Evolutionary conservation across 768 basidiomycete species (phyloP), one percentile per base, ranked within the genome.

Genomic region (Rubroboletus satanas): DNA sequence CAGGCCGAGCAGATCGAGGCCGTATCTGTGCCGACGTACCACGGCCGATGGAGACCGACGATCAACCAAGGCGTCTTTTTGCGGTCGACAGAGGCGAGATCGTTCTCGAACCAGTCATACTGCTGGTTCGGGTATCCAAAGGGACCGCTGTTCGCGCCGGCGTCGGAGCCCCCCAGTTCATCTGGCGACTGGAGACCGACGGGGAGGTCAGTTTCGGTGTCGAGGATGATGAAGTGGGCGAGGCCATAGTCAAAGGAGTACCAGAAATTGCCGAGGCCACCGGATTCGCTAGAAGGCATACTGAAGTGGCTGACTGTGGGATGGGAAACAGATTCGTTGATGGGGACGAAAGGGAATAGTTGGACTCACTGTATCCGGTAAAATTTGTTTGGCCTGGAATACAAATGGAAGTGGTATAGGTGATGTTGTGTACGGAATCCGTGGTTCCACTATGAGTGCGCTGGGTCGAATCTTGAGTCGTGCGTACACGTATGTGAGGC

Each of bases 231-330:
- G 23, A 68, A 68, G 45, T 68, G 67, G 11, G 63, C 68, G 17
- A 70, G 63, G 38, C 66, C 66, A 17, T 70, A 62, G 49, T 68
- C 58, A n/a, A 65, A 68, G 15, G 67, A 68, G 55, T 68, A 70
- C 67, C 68, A 70, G 31, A 70, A 66, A 36, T 68, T 70, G 7
- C 67, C 52, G 15, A 63, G 35, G 5, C 67, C 63, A 11, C 66
- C 61, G 7, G 67, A 67, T 37, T 57, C 65, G 0, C 57, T 56
- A 7, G 66, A 63, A 14, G 67, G 68, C 67, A 70, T 68, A 23
- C 47, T 52, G 49, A 61, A 68, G 38, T 70, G 67, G 23, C 63
- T 67, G 28, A 67, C 68, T 68, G 35, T 28, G 23, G 2, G 4
- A 28, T n/a, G 6, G 9, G 23, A 50, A 39, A 28, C 12, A 3